Evolutionary conservation across 306 rosid species (phyloP), one percentile per base, ranked within the genome.

Genomic region (Senna tora): DNA sequence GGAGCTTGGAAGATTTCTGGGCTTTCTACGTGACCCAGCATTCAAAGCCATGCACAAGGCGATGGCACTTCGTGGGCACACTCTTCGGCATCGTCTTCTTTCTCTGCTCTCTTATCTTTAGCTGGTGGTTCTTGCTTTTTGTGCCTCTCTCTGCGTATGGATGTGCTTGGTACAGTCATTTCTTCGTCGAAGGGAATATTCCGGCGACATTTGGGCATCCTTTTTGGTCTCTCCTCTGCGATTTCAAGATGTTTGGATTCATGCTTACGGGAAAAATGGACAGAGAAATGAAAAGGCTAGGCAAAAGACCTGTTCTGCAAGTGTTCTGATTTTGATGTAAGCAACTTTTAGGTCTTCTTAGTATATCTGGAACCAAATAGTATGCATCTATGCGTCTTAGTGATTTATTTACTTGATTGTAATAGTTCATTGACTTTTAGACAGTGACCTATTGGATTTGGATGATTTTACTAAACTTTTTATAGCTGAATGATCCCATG

Each of bases 211-310:
- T 89, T 73, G 97, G 96, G 4, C 97, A 94, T 73, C 99, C 99
- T 6, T 71, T 94, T 72, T 94, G 97, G 99, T 94, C 99, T 22
- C 79, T 94, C 13, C 25, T 91, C 0, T 94, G 99, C 64, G 96
- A 94, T 78, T 85, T 51, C 84, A 91, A 84, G 91, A 94, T 94
- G 99, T 91, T 91, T 77, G 93, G 95, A 2, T 85, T 91, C 58
- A 94, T 94, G 97, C 88, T 94, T 65, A 89, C 95, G 0, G 96
- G 99, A 12, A 70, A 87, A 58, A 94, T 94, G 97, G 99, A 94
- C 75, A 91, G 81, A 87, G 99, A 94, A 88, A 94, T 94, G 76
- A 94, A 94, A 83, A 87, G 98, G 92, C 91, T 94, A 20, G 98
- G 98, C 3, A 94, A 94, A 73, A 91, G 97, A 74, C 99, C 99